Base-by-base conservation (phyloP, 129 eudicot genomes). In the Chrysanthemum lavandulifolium region DNA sequence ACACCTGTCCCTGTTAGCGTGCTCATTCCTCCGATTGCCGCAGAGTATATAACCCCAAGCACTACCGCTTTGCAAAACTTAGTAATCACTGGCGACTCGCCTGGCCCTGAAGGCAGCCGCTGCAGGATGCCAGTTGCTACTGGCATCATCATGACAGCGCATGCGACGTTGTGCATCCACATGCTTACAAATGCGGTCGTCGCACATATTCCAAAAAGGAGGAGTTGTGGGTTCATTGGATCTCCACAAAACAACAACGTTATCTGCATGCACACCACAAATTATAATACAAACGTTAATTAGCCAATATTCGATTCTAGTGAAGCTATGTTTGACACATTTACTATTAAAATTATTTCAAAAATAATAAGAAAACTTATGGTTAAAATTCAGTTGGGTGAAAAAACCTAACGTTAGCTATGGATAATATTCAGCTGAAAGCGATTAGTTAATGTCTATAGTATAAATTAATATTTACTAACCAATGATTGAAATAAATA, bases 81-180 rank as follows among this genome's bases (percentile, higher is more conserved):
- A 60, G 67, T 62, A 21, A 83, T 79, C 18, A 56, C 85, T 8
- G 31, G 12, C 31, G 87, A 45, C 14, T 62, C 75, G 2, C 55
- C 66, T 16, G 84, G 54, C 25, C 81, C 88, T n/a, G 79, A 0
- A 0, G 96, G 90, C 15, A 93, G 43, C 10, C 92, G 71, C 59
- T 89, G 96, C 12, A 93, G 69, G 43, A 93, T 89, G 14, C 98
- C 98, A 0, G 98, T 93, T 11, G 98, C 96, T 5, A 93, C 96
- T 0, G 98, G 98, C 96, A 93, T 89, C 96, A 93, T 93, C 98
- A 93, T 87, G 13, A 93, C 77, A 6, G 95, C 78, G 2, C 83
- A 84, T 40, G 98, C 87, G 76, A 83, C 87, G 81, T 93, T 93
- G 86, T 89, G 98, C 89, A 93, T 86, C 98, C 98, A 93, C 96